A percentile compares a stretch with the other conserved stretches of the same genome.
These are phyloP conservation scores for Lojkania enalia DNA, from an alignment of 2,329 filamentous ascomycete species.

Conservation along the genomic window DNA sequence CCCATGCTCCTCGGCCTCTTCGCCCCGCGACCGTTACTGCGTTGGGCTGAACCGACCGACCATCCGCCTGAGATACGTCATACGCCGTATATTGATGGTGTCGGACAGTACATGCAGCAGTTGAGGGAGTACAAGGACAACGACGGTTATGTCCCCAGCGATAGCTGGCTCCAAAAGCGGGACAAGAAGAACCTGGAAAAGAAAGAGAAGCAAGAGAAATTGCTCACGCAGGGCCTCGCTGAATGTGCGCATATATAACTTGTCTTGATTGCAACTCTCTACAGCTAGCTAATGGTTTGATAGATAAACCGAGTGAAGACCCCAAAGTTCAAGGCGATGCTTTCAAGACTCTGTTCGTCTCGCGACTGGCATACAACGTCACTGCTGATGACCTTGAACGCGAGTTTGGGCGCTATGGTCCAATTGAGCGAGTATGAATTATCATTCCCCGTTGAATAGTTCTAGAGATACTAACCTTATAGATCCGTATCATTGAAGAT, in stretches of 20 bases:
- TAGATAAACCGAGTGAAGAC: constrained; percentile 82
- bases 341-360: constrained; percentile 92
- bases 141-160: constrained; percentile 76
- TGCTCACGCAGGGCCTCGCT: constrained; percentile 65
- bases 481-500: constrained; percentile 89
- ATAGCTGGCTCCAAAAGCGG: constrained; percentile 89
- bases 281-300: constrained; percentile 17
- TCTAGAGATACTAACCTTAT: constrained; percentile 14
- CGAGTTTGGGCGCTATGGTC: constrained; percentile 90
- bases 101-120: constrained; percentile 74
- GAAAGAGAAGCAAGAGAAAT: constrained; percentile 66
- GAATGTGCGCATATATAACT: constrained; percentile 56
- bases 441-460: constrained; percentile 1
- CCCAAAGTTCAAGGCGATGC: constrained; percentile 89
- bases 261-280: constrained; percentile 12
- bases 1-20: constrained; percentile 92
- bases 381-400: constrained; percentile 88
- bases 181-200: constrained; percentile 84
- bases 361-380: constrained; percentile 84
- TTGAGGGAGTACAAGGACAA: constrained; percentile 78
- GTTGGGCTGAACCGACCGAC: constrained; percentile 84
- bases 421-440: constrained; percentile 80
- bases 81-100: constrained; percentile 71
- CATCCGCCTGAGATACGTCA: constrained; percentile 79
- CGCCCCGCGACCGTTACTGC: constrained; percentile 86